phyloP scores from a whole-genome alignment of 1,139 yeast species.

The Pichia sp. region DNA sequence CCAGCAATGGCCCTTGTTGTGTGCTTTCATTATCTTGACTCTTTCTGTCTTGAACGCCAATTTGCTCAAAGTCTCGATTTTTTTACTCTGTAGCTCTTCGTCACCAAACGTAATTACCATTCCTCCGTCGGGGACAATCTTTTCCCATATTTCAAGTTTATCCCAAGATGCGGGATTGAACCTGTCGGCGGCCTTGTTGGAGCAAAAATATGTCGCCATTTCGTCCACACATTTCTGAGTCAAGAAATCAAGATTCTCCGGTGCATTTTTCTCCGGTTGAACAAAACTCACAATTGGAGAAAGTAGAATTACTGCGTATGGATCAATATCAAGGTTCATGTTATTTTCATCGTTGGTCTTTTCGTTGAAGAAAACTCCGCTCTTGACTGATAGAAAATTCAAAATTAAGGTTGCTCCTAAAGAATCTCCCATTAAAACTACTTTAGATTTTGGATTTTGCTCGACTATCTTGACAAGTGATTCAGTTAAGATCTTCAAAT shows the following conservation, averaged over 20 bases:
- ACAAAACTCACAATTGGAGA: constrained; percentile 34
- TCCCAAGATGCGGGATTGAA: constrained; percentile 36
- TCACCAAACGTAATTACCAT: constrained; percentile 38
- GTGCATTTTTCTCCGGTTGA: neutral
- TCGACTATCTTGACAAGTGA: constrained; percentile 32
- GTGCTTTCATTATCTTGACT: constrained; percentile 29
- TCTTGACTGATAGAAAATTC: constrained; percentile 31
- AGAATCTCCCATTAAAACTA: constrained; percentile 39
- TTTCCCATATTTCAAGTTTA: constrained; percentile 37
- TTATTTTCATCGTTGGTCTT: neutral
- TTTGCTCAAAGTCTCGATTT: constrained; percentile 34
- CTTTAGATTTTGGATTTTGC: constrained; percentile 26
- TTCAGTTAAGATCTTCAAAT: constrained; percentile 27
- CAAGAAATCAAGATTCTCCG: constrained; percentile 1
- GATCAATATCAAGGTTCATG: constrained; percentile 20
- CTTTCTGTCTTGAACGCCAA: constrained; percentile 23
- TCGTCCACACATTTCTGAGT: neutral
- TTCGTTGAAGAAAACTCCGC: constrained; percentile 8
- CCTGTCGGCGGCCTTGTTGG: neutral
- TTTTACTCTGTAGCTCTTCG: constrained; percentile 35
- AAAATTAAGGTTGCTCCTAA: constrained; percentile 40
- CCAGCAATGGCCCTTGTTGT: constrained; percentile 34
- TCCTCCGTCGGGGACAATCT: constrained; percentile 37
- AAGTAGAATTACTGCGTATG: constrained; percentile 36
- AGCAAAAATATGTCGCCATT: neutral